These are phyloP conservation scores for Cerioporus squamosus DNA, from an alignment of 1,284 basidiomycete species.

Conservation along the genomic window DNA sequence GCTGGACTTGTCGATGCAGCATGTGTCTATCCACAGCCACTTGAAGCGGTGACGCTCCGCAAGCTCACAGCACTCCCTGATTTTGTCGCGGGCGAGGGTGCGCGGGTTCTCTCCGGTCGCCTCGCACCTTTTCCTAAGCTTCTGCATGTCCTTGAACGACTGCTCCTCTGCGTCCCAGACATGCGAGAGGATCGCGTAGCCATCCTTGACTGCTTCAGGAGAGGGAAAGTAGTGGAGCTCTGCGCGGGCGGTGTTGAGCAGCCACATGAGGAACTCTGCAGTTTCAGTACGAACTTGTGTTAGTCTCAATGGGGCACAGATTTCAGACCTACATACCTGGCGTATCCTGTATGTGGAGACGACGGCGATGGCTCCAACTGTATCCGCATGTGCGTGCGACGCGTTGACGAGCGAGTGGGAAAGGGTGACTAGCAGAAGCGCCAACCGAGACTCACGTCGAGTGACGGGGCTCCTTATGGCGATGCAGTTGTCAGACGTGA, in stretches of 20 bases:
- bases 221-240: not conserved
- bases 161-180: not conserved
- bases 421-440: too few relatives aligned
- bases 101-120: not conserved
- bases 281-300: too few relatives aligned
- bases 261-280: not conserved
- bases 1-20: conserved; percentile 7
- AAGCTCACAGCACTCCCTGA: not conserved
- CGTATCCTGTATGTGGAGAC: too few relatives aligned
- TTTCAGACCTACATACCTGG: too few relatives aligned
- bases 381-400: too few relatives aligned
- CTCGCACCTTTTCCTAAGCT: not conserved
- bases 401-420: too few relatives aligned
- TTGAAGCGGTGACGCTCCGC: not conserved
- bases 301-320: too few relatives aligned
- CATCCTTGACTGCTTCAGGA: not conserved
- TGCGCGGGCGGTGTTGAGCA: not conserved
- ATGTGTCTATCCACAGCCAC: conserved; percentile 4
- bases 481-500: too few relatives aligned
- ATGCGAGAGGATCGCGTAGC: not conserved
- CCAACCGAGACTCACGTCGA: too few relatives aligned
- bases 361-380: too few relatives aligned
- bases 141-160: not conserved
- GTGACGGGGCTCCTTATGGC: too few relatives aligned
- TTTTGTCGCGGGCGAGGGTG: not conserved